Conservation (phyloP, 495 filamentous ascomycete genomes). For the Penicillium roqueforti region DNA sequence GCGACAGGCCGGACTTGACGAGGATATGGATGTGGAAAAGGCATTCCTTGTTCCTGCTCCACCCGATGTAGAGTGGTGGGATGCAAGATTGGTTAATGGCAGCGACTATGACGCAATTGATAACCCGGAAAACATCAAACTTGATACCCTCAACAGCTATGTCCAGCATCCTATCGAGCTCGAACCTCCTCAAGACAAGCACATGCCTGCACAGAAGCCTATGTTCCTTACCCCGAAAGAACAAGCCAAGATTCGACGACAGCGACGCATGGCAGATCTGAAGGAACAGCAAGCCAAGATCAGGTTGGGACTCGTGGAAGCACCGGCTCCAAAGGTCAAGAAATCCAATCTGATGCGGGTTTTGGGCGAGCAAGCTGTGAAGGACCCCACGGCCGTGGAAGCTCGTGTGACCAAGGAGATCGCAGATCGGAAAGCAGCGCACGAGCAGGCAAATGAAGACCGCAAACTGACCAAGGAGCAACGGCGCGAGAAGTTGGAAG, state of each 20-base stretch:
- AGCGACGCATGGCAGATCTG: constrained; percentile 82
- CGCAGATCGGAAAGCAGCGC: constrained; percentile 70
- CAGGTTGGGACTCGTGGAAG: constrained; percentile 79
- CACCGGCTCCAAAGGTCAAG: constrained; percentile 91
- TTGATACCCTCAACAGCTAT: constrained; percentile 74
- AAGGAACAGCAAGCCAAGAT: constrained; percentile 98
- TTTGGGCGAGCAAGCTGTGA: constrained; percentile 93
- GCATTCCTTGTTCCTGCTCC: constrained; percentile 77
- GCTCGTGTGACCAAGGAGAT: constrained; percentile 90
- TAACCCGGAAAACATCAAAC: constrained; percentile 60
- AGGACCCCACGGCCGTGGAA: constrained; percentile 96
- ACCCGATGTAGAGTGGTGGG: constrained; percentile 97
- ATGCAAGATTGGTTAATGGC: constrained; percentile 76
- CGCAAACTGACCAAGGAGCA: constrained; percentile 90
- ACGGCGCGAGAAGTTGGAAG: constrained; percentile 74
- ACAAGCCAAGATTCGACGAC: constrained; percentile 84
- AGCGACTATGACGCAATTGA: constrained; percentile 68
- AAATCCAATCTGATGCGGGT: constrained; percentile 96
- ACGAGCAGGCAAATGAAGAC: constrained; percentile 76
- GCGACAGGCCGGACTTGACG: constrained; percentile 82
- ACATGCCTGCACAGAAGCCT: constrained; percentile 72
- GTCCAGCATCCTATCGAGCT: constrained; percentile 93
- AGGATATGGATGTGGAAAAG: constrained; percentile 85
- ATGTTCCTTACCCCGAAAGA: constrained; percentile 92
- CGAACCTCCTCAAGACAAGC: constrained; percentile 84